Evolutionary conservation across 495 filamentous ascomycete species (phyloP), one percentile per base, ranked within the genome.

Genomic region (Sordaria brevicollis): DNA sequence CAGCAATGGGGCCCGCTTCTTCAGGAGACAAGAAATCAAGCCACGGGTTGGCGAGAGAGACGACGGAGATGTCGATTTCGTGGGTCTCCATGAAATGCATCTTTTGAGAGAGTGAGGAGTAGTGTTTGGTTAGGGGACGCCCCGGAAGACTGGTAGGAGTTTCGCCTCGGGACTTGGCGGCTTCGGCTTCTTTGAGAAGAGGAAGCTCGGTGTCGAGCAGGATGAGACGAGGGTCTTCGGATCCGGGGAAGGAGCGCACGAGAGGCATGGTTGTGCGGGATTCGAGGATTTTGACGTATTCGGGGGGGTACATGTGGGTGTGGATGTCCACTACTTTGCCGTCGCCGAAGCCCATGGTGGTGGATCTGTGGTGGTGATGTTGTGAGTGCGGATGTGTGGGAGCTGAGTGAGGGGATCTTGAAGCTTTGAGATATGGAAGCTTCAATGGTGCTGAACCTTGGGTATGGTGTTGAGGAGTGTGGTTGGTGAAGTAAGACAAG

Each of bases 21-120:
- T 79, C 73, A 0, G 88, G 73, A 0, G 86, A 81, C 0, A 97
- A 82, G 76, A 97, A 97, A 78, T 97, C 94, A 1, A 98, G 87
- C 94, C 94, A 98, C 1, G 94, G 94, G 77, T 98, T 98, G 29
- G 94, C 94, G 54, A 97, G 90, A 0, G 91, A 94, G 76, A 98
- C 87, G 9, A 97, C 89, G 19, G 92, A 96, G 68, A 88, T 88
- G 76, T 90, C 86, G 75, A 98, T 97, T 31, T 79, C 77, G 76
- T 98, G 94, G 7, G 80, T 85, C 74, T 91, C 84, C 94, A 98
- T 98, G 80, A 98, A 98, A 21, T 84, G 79, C 5, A 97, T 83
- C 68, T 96, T 97, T 69, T 90, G 82, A 4, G 80, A 77, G 68
- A 93, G 88, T 65, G 90, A 88, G 68, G 86, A 89, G 79, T 92